These are phyloP conservation scores for Physocladia obscura DNA, from an alignment of 192 early-diverging fungal species.

Conservation along the genomic window DNA sequence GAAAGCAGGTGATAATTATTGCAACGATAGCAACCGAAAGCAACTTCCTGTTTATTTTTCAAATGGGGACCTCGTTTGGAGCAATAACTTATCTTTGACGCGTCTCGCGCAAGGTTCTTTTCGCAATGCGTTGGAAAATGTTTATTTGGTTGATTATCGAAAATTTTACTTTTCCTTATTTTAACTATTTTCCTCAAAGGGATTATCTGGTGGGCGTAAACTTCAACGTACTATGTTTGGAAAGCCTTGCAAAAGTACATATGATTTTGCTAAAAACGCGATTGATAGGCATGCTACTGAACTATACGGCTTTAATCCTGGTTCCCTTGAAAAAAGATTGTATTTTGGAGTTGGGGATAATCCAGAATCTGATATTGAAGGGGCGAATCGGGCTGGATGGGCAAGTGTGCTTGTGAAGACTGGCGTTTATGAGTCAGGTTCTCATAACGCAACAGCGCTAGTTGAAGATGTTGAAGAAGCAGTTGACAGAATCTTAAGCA, in stretches of 20 bases:
- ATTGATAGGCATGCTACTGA: conserved; percentile 16
- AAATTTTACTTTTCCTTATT: too few species aligned
- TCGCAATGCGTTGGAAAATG: conserved; percentile 65
- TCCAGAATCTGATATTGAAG: conserved; percentile 32
- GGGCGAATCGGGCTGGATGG: conserved; percentile 42
- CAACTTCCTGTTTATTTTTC: conserved; percentile 67
- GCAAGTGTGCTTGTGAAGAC: conserved; percentile 38
- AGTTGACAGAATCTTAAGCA: conserved; percentile 30
- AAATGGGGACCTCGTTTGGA: conserved; percentile 67
- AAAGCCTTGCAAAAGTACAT: conserved; percentile 78
- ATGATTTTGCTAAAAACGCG: conserved; percentile 39
- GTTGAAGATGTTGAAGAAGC: conserved; percentile 40
- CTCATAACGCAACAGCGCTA: conserved; percentile 33
- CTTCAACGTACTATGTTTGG: conserved; percentile 74
- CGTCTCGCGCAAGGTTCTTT: conserved; percentile 86
- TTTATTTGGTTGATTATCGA: too few species aligned
- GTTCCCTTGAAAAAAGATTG: neutral
- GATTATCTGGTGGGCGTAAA: conserved; percentile 33
- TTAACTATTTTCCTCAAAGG: too few species aligned
- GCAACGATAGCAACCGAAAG: conserved; percentile 37
- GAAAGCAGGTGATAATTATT: neutral
- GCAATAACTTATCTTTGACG: conserved; percentile 73
- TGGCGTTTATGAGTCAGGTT: conserved; percentile 37
- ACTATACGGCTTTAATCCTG: neutral
- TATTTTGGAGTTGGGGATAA: conserved; percentile 28